These are phyloP conservation scores for Ramularia endophylla DNA, from an alignment of 2,329 filamentous ascomycete species.

Conservation along the genomic window DNA sequence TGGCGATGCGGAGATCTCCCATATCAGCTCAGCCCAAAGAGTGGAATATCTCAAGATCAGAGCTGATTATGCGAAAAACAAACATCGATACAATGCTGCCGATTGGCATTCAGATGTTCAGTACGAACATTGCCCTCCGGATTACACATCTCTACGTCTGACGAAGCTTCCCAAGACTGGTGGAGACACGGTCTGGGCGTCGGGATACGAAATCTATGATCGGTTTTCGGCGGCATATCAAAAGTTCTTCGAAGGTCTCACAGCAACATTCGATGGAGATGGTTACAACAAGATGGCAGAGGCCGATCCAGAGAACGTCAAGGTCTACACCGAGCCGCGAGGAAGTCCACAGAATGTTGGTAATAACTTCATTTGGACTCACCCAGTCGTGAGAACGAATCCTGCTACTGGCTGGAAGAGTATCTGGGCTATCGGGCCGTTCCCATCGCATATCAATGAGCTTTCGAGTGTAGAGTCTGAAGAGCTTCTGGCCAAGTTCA, in stretches of 20 bases:
- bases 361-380: constrained; percentile 14
- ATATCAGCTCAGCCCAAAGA: constrained; percentile 53
- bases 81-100: constrained; percentile 14
- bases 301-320: constrained; percentile 15
- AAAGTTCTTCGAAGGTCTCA: constrained; percentile 54
- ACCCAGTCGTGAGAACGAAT: constrained; percentile 54
- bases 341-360: constrained; percentile 23
- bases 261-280: constrained; percentile 42
- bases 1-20: constrained; percentile 55
- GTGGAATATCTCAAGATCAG: constrained; percentile 41
- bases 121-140: constrained; percentile 58
- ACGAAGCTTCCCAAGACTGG: constrained; percentile 52
- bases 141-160: constrained; percentile 57
- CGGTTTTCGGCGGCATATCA: constrained; percentile 53
- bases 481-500: constrained; percentile 23
- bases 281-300: constrained; percentile 32
- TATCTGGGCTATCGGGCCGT: constrained; percentile 54
- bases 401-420: constrained; percentile 59
- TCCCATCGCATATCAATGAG: constrained; percentile 51
- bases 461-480: constrained; percentile 31
- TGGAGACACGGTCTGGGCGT: constrained; percentile 59
- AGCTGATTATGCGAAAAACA: constrained; percentile 25
- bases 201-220: constrained; percentile 62
- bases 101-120: constrained; percentile 56
- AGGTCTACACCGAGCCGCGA: constrained; percentile 19